phyloP scores from a whole-genome alignment of 345 rosid species.

The Moricandia moricandioides region DNA sequence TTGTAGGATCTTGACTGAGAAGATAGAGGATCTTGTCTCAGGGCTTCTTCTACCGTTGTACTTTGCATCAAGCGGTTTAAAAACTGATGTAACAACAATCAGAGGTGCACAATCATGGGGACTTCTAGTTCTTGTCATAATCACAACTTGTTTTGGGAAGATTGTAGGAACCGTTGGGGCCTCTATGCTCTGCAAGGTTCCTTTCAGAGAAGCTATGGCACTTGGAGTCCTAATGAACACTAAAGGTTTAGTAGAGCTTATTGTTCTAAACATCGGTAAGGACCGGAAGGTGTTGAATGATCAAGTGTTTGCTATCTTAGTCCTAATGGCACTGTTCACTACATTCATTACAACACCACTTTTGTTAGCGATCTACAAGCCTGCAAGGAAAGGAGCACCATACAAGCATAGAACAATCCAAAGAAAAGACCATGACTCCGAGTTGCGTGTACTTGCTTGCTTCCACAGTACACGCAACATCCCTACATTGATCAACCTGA shows the following conservation, averaged over 20 bases:
- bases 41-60: conserved; percentile 54
- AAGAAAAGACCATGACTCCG: conserved; percentile 51
- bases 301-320: conserved; percentile 57
- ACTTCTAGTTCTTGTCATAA: conserved; percentile 43
- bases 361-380: conserved; percentile 56
- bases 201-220: conserved; percentile 49
- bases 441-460: conserved; percentile 58
- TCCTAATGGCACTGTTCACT: conserved; percentile 67
- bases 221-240: conserved; percentile 68
- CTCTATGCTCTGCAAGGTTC: conserved; percentile 44
- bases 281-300: conserved; percentile 62
- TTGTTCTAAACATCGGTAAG: conserved; percentile 66
- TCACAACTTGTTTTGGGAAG: conserved; percentile 56
- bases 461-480: conserved; percentile 64
- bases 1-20: conserved; percentile 38
- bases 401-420: conserved; percentile 50
- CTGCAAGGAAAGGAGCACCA: conserved; percentile 53
- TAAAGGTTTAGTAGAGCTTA: conserved; percentile 80
- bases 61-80: conserved; percentile 59
- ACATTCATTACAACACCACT: conserved; percentile 66
- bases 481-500: conserved; percentile 59
- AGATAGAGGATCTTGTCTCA: conserved; percentile 55
- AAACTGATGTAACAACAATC: conserved; percentile 52
- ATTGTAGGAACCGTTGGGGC: conserved; percentile 49
- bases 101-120: conserved; percentile 49